Conservation (phyloP, 1,139 yeast genomes). For the Candida sojae region DNA sequence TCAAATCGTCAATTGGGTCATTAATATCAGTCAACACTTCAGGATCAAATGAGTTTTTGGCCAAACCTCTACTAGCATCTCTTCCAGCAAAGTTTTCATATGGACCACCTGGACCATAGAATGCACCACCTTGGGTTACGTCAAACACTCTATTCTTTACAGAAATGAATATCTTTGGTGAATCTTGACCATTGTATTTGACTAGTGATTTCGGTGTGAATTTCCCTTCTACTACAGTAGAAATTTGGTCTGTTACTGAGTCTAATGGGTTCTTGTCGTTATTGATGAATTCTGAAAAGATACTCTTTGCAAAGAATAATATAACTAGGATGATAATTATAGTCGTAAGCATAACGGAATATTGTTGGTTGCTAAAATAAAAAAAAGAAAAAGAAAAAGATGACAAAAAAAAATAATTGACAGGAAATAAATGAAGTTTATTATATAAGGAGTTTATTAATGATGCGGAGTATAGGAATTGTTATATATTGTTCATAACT, state of each 20-base stretch:
- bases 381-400: neutral
- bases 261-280: conserved; percentile 19
- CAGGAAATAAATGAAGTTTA: too few species aligned
- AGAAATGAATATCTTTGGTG: conserved; percentile 77
- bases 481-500: too few species aligned
- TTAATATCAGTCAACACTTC: conserved; percentile 57
- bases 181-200: conserved; percentile 79
- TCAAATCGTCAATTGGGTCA: conserved; percentile 71
- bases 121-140: conserved; percentile 76
- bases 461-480: neutral
- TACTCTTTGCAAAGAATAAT: conserved; percentile 23
- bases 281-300: conserved; percentile 20
- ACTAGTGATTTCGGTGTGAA: conserved; percentile 77
- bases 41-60: conserved; percentile 82
- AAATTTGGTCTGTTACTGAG: conserved; percentile 17
- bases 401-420: neutral
- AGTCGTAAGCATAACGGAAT: conserved; percentile 23
- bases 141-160: conserved; percentile 86
- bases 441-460: too few species aligned
- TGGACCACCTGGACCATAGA: conserved; percentile 97
- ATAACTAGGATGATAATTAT: conserved; percentile 25
- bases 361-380: neutral
- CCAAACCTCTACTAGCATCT: conserved; percentile 94
- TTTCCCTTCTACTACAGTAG: conserved; percentile 72
- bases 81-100: conserved; percentile 95